These are phyloP conservation scores for Casuarina glauca DNA, from an alignment of 306 rosid genomes.

Conservation along the genomic window DNA sequence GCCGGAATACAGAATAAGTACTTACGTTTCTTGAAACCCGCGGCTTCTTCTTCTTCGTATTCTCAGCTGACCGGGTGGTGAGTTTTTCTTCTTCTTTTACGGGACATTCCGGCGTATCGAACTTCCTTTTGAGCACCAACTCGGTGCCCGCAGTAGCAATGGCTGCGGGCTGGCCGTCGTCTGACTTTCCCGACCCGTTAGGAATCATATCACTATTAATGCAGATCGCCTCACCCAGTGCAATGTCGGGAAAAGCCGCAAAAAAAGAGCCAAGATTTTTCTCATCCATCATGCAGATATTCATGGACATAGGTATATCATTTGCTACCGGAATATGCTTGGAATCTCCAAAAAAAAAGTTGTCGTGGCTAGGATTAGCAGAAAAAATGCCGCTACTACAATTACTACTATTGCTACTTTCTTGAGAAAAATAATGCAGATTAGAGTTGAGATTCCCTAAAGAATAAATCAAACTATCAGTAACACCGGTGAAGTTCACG, in stretches of 20 bases:
- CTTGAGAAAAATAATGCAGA: constrained; percentile 51
- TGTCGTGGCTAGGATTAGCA: constrained; percentile 35
- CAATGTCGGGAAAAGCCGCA: constrained; percentile 39
- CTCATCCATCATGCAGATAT: constrained; percentile 30
- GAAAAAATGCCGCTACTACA: constrained; percentile 31
- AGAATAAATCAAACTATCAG: constrained; percentile 47
- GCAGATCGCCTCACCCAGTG: constrained; percentile 42
- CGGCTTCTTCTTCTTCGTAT: constrained; percentile 58
- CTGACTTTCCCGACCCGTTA: constrained; percentile 26
- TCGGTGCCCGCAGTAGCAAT: constrained; percentile 23
- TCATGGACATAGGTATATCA: constrained; percentile 26
- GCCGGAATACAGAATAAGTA: background rate
- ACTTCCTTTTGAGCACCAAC: constrained; percentile 54
- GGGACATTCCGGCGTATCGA: constrained; percentile 29
- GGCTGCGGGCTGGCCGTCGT: constrained; percentile 24
- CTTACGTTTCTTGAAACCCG: constrained; percentile 55
- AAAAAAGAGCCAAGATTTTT: constrained; percentile 30
- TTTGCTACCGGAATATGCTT: constrained; percentile 14
- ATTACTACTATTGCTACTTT: constrained; percentile 41
- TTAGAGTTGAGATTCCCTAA: constrained; percentile 45
- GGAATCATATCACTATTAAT: constrained; percentile 30
- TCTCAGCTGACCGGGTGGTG: constrained; percentile 24
- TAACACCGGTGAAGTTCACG: constrained; percentile 21
- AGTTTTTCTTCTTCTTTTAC: constrained; percentile 27
- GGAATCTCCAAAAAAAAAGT: constrained; percentile 24